These are phyloP conservation scores for Candida ovalis DNA, from an alignment of 805 yeast species.

Conservation along the genomic window DNA sequence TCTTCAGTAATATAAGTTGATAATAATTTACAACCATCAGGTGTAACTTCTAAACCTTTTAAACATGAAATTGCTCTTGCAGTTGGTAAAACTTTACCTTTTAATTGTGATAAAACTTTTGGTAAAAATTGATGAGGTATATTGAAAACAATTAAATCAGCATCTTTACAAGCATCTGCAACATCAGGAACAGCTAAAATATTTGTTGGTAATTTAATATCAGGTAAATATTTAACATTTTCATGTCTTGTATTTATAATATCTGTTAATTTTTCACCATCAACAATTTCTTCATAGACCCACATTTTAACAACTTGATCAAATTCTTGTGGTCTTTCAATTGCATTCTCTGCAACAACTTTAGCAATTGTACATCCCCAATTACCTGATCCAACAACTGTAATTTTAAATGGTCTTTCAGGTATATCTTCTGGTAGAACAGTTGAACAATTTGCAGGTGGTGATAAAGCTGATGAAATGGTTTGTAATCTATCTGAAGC, in stretches of 20 bases:
- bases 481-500: conserved; percentile 25
- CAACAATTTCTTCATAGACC: conserved; percentile 85
- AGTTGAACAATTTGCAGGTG: conserved; percentile 15
- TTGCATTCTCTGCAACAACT: conserved; percentile 85
- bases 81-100: conserved; percentile 65
- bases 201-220: conserved; percentile 79
- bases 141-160: conserved; percentile 88
- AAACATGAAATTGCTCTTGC: conserved; percentile 92
- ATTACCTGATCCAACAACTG: conserved; percentile 94
- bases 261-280: conserved; percentile 80
- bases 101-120: conserved; percentile 68
- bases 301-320: conserved; percentile 83
- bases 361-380: conserved; percentile 99
- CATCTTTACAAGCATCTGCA: conserved; percentile 67
- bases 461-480: conserved; percentile 18
- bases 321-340: conserved; percentile 68
- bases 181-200: conserved; percentile 84
- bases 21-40: conserved; percentile 79
- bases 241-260: conserved; percentile 89
- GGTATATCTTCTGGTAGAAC: conserved; percentile 21
- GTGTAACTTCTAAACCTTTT: conserved; percentile 88
- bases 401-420: conserved; percentile 44
- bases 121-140: conserved; percentile 96
- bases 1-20: conserved; percentile 75
- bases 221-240: conserved; percentile 93